Base-by-base conservation (phyloP, 495 filamentous ascomycete genomes). In the Xylaria acuta region DNA sequence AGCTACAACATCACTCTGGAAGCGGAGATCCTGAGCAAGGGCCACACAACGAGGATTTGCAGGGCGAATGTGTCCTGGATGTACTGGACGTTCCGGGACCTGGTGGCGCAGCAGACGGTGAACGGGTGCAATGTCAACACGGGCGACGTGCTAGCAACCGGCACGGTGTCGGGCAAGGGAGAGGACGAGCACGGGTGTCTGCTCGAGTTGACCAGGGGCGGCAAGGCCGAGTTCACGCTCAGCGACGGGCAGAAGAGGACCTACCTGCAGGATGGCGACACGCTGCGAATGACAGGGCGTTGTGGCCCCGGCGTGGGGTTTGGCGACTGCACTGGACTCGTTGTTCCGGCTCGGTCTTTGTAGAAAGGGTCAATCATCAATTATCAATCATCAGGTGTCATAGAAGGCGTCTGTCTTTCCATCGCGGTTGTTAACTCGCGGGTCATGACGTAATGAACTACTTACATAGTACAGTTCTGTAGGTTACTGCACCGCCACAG, bases 231-330 rank as follows among this genome's bases (percentile, higher is more conserved):
- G 5, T 78, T 89, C 25, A 82, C 83, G 71, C 80, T 91, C n/a
- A 80, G 82, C 0, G 87, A 87, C 70, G 89, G 88, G 18, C 88
- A 88, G 34, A 82, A 90, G 79, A 84, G 92, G 59, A 76, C 79
- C 32, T 93, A 91, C 77, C 76, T 94, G n/a, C 83, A 92, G 75
- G 91, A 94, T 76, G 91, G 90, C 0, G 92, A 94, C 69, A 87
- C 83, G 16, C 81, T 93, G 27, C 82, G 84, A 27, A 82, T 93
- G 12, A 83, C 83, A 20, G 92, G 90, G 53, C 88, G 86, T 62
- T 87, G 87, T 2, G 77, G 76, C 2, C 84, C 82, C 1, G 88
- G 81, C 64, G 87, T 90, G 41, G 88, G 88, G 1, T 90, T 89
- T 72, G 88, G 88, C 1, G 84, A 86, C 60, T 88, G 87, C 64